These are phyloP conservation scores for Globisporangium parvum DNA, from an alignment of 352 stramenopile genomes.

Conservation along the genomic window DNA sequence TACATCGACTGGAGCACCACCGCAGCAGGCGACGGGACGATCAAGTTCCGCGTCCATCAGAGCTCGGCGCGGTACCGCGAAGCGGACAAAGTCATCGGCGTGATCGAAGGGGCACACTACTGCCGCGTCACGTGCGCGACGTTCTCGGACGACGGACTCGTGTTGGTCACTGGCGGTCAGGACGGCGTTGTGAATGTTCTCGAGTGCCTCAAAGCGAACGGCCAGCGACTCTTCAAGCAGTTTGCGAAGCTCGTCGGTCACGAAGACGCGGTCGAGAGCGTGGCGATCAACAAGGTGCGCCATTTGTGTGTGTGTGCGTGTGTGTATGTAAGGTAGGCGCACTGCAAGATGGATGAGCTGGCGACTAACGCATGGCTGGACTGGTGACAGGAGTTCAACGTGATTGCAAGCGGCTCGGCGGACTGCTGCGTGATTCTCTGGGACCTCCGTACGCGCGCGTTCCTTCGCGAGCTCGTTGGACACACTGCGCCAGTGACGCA, in stretches of 20 bases:
- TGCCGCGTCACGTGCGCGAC: conserved; percentile 45
- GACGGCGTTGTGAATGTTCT: conserved; percentile 72
- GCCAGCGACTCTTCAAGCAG: conserved; percentile 62
- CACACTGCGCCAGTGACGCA: conserved; percentile 41
- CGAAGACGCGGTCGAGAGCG: conserved; percentile 45
- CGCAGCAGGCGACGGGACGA: conserved; percentile 26
- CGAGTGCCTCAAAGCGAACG: conserved; percentile 51
- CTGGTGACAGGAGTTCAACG: conserved; percentile 42
- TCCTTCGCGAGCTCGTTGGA: conserved; percentile 56
- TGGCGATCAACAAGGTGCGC: conserved; percentile 62
- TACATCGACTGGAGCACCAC: conserved; percentile 56
- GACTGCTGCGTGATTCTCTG: conserved; percentile 61
- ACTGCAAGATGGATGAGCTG: background rate
- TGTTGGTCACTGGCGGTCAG: conserved; percentile 58
- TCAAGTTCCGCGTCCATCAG: conserved; percentile 59
- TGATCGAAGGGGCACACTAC: conserved; percentile 63
- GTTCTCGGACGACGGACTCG: conserved; percentile 49
- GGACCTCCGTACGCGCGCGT: conserved; percentile 52
- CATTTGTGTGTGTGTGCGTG: background rate
- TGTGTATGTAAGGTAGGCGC: too few species aligned
- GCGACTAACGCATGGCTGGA: background rate
- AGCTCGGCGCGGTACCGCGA: conserved; percentile 48
- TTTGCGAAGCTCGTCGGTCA: conserved; percentile 64
- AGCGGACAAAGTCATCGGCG: conserved; percentile 51
- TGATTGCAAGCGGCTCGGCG: conserved; percentile 53